Conservation (phyloP, 768 basidiomycete species). For the Mycena olivaceomarginata region DNA sequence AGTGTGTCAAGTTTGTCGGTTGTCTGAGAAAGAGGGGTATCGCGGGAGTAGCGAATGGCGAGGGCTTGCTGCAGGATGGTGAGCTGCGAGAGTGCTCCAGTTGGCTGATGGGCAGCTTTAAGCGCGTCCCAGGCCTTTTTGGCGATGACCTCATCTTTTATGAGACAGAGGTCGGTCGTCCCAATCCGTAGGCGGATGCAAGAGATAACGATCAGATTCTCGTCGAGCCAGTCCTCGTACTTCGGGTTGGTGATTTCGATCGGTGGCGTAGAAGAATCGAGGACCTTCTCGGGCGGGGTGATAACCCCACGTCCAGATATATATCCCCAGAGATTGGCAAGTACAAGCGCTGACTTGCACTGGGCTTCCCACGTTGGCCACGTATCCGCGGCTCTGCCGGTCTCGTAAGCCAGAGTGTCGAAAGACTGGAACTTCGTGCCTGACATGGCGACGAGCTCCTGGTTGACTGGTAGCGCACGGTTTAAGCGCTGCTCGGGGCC, state of each 20-base stretch:
- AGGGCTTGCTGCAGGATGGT: constrained; percentile 25
- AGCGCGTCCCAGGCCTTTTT: background rate
- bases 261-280: background rate
- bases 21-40: background rate
- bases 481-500: too few relatives aligned
- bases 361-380: background rate
- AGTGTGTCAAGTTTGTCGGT: background rate
- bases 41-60: background rate
- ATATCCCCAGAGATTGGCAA: background rate
- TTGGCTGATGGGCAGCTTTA: constrained; percentile 18
- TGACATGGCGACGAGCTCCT: too few relatives aligned
- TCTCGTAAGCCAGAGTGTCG: too few relatives aligned
- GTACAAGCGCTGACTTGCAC: background rate
- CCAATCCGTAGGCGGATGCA: constrained; percentile 18
- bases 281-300: background rate
- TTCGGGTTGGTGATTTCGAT: background rate
- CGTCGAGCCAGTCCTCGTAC: background rate
- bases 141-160: constrained; percentile 3
- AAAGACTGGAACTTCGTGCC: too few relatives aligned
- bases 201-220: constrained; percentile 16
- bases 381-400: too few relatives aligned
- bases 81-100: constrained; percentile 17
- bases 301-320: constrained; percentile 8
- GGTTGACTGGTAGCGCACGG: too few relatives aligned
- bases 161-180: constrained; percentile 1